Percentiles rank a stretch among this genome's conserved stretches.
Conservation (phyloP, 2,329 filamentous ascomycete species). For the Cyclaneusma minus region DNA sequence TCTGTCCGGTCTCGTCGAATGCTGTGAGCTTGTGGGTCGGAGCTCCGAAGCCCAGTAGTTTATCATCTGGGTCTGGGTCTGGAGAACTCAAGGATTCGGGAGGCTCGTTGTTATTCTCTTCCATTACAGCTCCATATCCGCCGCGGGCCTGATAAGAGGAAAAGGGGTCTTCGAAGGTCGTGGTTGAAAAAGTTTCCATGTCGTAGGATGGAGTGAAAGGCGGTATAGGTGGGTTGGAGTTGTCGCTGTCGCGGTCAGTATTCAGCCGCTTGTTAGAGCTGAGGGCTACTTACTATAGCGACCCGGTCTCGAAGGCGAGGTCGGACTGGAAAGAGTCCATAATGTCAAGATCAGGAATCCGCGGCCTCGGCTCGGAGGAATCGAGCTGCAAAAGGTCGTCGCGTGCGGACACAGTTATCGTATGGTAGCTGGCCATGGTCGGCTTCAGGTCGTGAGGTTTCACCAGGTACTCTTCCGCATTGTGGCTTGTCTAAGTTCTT, state of each 20-base stretch:
- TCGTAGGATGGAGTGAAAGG: conserved; percentile 46
- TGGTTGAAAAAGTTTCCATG: conserved; percentile 41
- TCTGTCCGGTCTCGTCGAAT: conserved; percentile 49
- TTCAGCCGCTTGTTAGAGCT: background rate
- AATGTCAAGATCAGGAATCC: conserved; percentile 6
- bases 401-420: conserved; percentile 5
- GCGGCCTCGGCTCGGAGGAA: too few relatives aligned
- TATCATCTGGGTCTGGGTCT: conserved; percentile 41
- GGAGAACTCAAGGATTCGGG: conserved; percentile 21
- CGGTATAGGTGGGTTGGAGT: conserved; percentile 24
- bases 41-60: conserved; percentile 60
- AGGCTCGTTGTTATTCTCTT: conserved; percentile 9
- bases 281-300: conserved; percentile 12
- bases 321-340: conserved; percentile 17
- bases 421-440: conserved; percentile 2
- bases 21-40: conserved; percentile 44
- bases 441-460: conserved; percentile 9
- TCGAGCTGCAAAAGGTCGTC: conserved; percentile 14
- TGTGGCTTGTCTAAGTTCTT: too few relatives aligned
- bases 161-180: conserved; percentile 52
- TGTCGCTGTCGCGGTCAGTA: conserved; percentile 21
- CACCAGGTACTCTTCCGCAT: too few relatives aligned
- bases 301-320: conserved; percentile 13
- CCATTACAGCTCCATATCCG: conserved; percentile 24
- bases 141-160: conserved; percentile 35